These are phyloP conservation scores for Saturnispora hagleri DNA, from an alignment of 805 yeast genomes.

Conservation along the genomic window DNA sequence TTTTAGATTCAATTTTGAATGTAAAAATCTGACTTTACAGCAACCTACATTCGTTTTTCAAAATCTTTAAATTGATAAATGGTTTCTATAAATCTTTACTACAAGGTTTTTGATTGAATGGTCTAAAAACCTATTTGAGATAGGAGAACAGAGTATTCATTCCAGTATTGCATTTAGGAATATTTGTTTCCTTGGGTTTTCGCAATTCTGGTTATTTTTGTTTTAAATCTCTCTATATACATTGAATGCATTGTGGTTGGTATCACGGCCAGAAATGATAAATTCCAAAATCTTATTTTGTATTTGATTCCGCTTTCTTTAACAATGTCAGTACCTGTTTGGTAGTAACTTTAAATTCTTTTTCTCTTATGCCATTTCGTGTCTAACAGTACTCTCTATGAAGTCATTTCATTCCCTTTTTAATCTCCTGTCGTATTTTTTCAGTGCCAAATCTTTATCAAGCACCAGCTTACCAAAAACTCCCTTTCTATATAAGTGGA, in stretches of 20 bases:
- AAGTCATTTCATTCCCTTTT: not conserved
- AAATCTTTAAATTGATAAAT: not conserved
- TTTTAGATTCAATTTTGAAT: not conserved
- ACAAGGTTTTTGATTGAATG: not conserved
- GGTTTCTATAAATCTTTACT: not conserved
- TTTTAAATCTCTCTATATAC: not conserved
- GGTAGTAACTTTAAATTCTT: no score
- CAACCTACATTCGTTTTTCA: not conserved
- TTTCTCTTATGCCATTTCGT: no score
- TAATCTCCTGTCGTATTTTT: conserved; percentile 8
- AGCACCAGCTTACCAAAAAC: conserved; percentile 29
- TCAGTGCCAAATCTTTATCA: conserved; percentile 17
- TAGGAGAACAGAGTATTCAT: no score
- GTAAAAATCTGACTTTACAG: no score
- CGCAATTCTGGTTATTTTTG: not conserved
- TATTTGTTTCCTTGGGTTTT: not conserved
- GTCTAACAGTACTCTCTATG: no score
- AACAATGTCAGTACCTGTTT: no score
- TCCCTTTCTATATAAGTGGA: conserved; percentile 54
- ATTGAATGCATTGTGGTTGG: not conserved
- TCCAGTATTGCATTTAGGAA: no score
- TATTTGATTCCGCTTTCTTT: no score
- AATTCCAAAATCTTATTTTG: no score
- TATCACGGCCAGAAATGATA: no score
- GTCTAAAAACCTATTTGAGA: no score